A percentile compares a stretch with the other conserved stretches of the same genome.
phyloP scores from a whole-genome alignment of 441 rosid genomes.

The Croton setiger region DNA sequence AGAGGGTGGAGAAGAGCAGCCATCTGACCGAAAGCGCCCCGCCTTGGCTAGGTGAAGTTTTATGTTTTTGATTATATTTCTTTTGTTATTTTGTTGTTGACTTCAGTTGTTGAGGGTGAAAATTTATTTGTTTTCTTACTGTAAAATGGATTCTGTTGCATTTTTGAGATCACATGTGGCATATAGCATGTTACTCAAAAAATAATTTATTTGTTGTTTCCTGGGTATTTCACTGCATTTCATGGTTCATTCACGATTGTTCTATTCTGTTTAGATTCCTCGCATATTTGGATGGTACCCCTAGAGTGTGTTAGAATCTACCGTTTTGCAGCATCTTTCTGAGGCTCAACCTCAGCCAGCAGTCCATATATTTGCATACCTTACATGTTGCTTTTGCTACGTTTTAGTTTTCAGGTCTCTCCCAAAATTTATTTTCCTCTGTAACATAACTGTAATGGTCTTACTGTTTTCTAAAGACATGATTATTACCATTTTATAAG shows the following conservation, averaged over 20 bases:
- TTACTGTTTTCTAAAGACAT: neutral
- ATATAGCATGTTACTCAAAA: too few relatives aligned
- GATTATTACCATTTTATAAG: neutral
- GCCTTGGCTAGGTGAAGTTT: conserved; percentile 76
- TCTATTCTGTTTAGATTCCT: neutral
- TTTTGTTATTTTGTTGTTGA: conserved; percentile 1
- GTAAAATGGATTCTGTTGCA: neutral
- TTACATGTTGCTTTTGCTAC: neutral
- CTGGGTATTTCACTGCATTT: neutral
- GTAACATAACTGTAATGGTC: neutral
- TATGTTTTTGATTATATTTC: neutral
- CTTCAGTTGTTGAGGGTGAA: neutral
- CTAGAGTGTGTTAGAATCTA: neutral
- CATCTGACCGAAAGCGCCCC: conserved; percentile 86
- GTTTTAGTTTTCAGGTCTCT: neutral
- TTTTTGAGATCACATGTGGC: neutral
- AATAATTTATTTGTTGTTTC: neutral
- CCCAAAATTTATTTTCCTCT: neutral
- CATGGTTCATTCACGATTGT: neutral
- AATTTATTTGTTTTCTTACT: neutral
- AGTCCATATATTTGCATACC: neutral
- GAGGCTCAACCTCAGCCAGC: neutral
- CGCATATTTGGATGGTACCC: neutral
- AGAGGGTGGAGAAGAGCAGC: conserved; percentile 63
- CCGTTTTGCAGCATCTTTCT: neutral